phyloP scores from a whole-genome alignment of 129 eudicot genomes.

The Silybum marianum region DNA sequence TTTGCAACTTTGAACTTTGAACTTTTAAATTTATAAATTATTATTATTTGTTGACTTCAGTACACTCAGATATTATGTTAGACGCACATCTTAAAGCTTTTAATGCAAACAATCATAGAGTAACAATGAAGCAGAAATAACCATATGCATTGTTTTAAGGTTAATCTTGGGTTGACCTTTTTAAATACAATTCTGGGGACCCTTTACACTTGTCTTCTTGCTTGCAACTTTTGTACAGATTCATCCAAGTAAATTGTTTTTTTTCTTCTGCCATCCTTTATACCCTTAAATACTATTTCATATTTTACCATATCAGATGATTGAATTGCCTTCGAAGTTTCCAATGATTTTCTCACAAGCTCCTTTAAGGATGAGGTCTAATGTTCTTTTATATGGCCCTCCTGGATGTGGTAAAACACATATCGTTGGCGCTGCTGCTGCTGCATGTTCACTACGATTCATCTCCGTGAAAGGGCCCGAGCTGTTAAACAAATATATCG shows the following conservation, averaged over 20 bases:
- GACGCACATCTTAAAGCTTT: not conserved
- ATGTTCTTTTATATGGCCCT: conserved; percentile 94
- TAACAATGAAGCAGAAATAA: not conserved
- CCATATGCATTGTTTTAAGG: conserved; percentile 7
- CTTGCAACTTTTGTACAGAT: conserved; percentile 3
- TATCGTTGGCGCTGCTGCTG: conserved; percentile 98
- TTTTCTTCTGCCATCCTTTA: not conserved
- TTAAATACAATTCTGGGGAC: conserved; percentile 8
- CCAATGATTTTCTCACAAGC: conserved; percentile 79
- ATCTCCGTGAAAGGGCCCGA: conserved; percentile 97
- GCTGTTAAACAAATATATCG: conserved; percentile 91
- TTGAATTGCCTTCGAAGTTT: conserved; percentile 92
- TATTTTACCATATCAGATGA: conserved; percentile 57
- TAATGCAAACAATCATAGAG: not conserved
- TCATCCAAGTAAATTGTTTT: not conserved
- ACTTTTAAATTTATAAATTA: too few species aligned
- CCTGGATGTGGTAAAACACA: conserved; percentile 99
- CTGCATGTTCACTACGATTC: conserved; percentile 90
- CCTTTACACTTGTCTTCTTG: not conserved
- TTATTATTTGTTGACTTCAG: not conserved
- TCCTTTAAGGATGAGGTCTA: conserved; percentile 89
- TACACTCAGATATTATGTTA: not conserved
- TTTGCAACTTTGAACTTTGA: too few species aligned
- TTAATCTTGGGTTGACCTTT: not conserved
- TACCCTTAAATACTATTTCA: not conserved